These are phyloP conservation scores for Noccaea bulbosa DNA, from an alignment of 345 rosid genomes.

Conservation along the genomic window DNA sequence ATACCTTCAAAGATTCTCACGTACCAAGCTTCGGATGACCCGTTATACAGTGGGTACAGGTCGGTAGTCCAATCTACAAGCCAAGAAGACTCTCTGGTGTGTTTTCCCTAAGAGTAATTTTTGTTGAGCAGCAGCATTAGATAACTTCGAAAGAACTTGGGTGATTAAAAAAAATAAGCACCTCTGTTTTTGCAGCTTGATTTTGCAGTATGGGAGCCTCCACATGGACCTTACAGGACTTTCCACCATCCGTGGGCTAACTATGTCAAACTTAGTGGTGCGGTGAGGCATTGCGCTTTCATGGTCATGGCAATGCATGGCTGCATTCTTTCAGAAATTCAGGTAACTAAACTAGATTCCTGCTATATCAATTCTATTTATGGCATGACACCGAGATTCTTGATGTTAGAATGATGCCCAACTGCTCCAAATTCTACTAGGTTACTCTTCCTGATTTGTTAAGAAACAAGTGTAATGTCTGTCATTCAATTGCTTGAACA, in stretches of 20 bases:
- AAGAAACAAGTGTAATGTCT: not conserved
- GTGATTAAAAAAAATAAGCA: not conserved
- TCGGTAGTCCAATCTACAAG: constrained; percentile 80
- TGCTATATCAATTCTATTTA: not conserved
- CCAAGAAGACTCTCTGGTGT: constrained; percentile 88
- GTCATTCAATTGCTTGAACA: not conserved
- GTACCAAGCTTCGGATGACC: constrained; percentile 91
- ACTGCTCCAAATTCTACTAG: constrained; percentile 14
- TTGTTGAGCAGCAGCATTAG: not conserved
- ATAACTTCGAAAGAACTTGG: not conserved
- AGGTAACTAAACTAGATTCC: constrained; percentile 49
- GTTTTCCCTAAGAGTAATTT: not conserved
- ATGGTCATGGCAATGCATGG: constrained; percentile 99
- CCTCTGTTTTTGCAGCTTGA: constrained; percentile 53
- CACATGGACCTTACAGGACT: constrained; percentile 78
- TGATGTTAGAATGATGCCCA: not conserved
- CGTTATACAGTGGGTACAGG: constrained; percentile 77
- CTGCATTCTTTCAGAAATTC: constrained; percentile 87
- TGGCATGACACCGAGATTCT: not conserved
- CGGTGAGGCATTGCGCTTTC: constrained; percentile 89
- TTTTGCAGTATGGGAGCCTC: constrained; percentile 93
- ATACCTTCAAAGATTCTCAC: constrained; percentile 85
- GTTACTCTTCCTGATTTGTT: constrained; percentile 3
- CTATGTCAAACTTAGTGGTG: constrained; percentile 80
- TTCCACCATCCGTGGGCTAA: constrained; percentile 81